These are phyloP conservation scores for Conringia planisiliqua DNA, from an alignment of 345 rosid species.

Conservation along the genomic window DNA sequence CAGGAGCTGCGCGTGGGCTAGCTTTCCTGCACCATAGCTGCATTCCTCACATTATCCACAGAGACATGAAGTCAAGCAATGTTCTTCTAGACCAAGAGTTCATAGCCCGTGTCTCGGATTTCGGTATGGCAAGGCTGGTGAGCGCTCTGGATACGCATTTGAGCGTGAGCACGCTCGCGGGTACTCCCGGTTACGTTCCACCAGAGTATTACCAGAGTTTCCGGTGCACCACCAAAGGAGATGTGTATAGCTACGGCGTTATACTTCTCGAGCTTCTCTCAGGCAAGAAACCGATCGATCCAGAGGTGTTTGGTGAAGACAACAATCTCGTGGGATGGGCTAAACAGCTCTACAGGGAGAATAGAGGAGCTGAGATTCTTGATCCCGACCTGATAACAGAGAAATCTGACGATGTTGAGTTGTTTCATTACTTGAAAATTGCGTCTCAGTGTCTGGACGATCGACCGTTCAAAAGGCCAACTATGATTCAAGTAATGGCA, in stretches of 20 bases:
- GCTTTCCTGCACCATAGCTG: conserved; percentile 94
- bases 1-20: conserved; percentile 87
- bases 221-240: conserved; percentile 78
- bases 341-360: conserved; percentile 66
- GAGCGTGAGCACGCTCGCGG: conserved; percentile 91
- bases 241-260: conserved; percentile 91
- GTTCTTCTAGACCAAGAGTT: conserved; percentile 82
- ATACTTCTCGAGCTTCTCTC: conserved; percentile 86
- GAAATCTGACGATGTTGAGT: conserved; percentile 67
- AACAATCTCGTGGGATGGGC: conserved; percentile 98
- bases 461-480: conserved; percentile 62
- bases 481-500: conserved; percentile 80
- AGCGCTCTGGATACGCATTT: conserved; percentile 83
- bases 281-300: conserved; percentile 83
- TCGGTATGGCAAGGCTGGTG: conserved; percentile 96
- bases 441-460: conserved; percentile 83
- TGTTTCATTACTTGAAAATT: conserved; percentile 59
- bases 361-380: conserved; percentile 63
- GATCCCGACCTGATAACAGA: conserved; percentile 65
- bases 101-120: conserved; percentile 86
- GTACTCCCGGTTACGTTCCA: conserved; percentile 96
- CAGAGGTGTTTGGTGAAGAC: conserved; percentile 81
- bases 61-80: conserved; percentile 99
- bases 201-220: conserved; percentile 97
- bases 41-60: conserved; percentile 81